These are phyloP conservation scores for Endoconidiophora polonica DNA, from an alignment of 2,329 filamentous ascomycete genomes.

Conservation along the genomic window DNA sequence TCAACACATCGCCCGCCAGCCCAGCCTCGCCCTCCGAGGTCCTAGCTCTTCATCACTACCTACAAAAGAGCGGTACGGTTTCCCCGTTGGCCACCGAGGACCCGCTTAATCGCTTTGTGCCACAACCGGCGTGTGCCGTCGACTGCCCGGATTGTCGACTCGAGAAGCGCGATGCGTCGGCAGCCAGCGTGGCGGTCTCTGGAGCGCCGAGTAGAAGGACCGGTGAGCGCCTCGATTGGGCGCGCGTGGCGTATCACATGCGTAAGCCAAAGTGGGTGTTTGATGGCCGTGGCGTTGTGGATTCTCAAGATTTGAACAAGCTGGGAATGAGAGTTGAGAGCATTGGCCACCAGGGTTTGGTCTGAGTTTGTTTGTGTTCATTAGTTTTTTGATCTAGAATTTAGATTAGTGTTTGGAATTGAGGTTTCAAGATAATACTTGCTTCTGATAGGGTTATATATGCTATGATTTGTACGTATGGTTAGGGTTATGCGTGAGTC, in stretches of 20 bases:
- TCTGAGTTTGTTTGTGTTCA: background rate
- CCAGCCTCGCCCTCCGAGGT: conserved; percentile 27
- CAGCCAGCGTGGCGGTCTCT: conserved; percentile 2
- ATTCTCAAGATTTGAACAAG: conserved; percentile 30
- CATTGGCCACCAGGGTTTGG: conserved; percentile 27
- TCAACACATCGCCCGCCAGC: conserved; percentile 28
- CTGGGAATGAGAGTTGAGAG: conserved; percentile 36
- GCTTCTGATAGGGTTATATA: background rate
- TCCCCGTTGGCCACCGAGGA: conserved; percentile 18
- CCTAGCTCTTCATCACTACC: conserved; percentile 15
- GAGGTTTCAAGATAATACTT: background rate
- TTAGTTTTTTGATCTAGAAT: background rate
- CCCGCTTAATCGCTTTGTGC: conserved; percentile 29
- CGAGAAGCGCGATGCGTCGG: conserved; percentile 23
- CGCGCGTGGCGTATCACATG: conserved; percentile 31
- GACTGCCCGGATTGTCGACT: conserved; percentile 35
- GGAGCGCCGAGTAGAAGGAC: conserved; percentile 21
- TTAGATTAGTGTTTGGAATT: background rate
- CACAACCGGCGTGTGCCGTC: conserved; percentile 28
- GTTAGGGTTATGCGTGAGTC: no score
- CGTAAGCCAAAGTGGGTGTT: conserved; percentile 38
- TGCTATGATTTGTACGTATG: background rate
- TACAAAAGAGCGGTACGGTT: conserved; percentile 1
- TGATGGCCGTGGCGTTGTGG: conserved; percentile 38
- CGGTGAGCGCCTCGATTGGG: conserved; percentile 35